Conservation (phyloP, 2,329 filamentous ascomycete genomes). For the Fusarium anthophilum region DNA sequence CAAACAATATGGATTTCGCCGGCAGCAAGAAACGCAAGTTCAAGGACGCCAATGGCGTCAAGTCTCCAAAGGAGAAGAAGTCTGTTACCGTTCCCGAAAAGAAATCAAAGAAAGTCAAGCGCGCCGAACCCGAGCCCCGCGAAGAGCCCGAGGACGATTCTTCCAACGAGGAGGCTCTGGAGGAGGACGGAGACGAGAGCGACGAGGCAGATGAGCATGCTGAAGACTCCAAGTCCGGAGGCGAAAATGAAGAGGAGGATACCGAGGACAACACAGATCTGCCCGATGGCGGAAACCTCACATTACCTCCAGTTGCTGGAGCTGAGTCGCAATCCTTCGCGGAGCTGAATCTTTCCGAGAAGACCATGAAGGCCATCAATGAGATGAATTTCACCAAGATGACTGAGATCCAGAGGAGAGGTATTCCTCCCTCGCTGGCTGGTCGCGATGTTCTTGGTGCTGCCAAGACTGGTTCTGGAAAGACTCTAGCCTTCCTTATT, state of each 20-base stretch:
- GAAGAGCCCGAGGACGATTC: constrained; percentile 39
- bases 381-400: constrained; percentile 95
- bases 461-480: constrained; percentile 95
- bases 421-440: constrained; percentile 87
- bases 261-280: constrained; percentile 47
- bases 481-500: constrained; percentile 94
- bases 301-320: constrained; percentile 61
- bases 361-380: constrained; percentile 85
- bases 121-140: constrained; percentile 43
- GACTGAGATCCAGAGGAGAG: constrained; percentile 91
- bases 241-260: constrained; percentile 41
- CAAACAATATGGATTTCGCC: constrained; percentile 47
- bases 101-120: constrained; percentile 56
- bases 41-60: constrained; percentile 47
- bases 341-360: constrained; percentile 86
- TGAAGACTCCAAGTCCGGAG: constrained; percentile 43
- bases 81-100: constrained; percentile 42
- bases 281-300: constrained; percentile 52
- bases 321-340: constrained; percentile 76
- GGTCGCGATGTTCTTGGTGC: constrained; percentile 94
- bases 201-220: constrained; percentile 46
- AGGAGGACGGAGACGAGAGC: constrained; percentile 39
- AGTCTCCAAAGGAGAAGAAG: constrained; percentile 38
- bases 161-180: constrained; percentile 40
- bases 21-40: constrained; percentile 58